Base-by-base conservation (phyloP, 169 alveolate species). In the Plasmodium coatneyi region DNA sequence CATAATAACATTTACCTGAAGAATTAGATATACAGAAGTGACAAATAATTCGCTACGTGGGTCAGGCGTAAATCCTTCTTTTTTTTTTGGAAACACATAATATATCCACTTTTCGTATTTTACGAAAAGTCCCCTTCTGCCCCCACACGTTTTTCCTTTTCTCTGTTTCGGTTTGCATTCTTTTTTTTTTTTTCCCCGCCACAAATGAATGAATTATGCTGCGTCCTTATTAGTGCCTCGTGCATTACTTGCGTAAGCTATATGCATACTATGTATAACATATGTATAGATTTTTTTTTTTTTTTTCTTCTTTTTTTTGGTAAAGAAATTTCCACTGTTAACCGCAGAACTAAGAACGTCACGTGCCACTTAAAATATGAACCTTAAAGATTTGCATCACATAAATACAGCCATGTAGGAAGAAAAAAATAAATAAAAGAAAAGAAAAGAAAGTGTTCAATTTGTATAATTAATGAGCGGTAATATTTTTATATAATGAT, bases 71-170 rank as follows among this genome's bases (percentile, higher is more conserved):
- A n/a, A 7, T 66, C 12, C 19, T 7, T 22, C 22, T 28, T 66
- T 66, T 66, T 66, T 66, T 22, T 60, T 60, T 22, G 34, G 16
- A 60, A 60, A 60, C 34, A 60, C 76, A 60, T 19, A 5, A 46
- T 60, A 16, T 25, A 60, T 19, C 76, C 12, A 60, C 34, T 60
- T 60, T 60, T 60, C 36, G 28, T 6, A 25, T 60, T 60, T 60
- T 60, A 60, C 36, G 76, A 19, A n/a, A 60, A 6, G 76, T n/a
- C 76, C 76, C 76, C 76, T 60, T 60, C 76, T 60, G 28, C 76
- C 34, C 5, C 76, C 16, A 60, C 76, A 25, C 76, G 76, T 60
- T 34, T 60, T 60, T 60, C 34, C 76, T 19, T 60, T 60, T 19
- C 34, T 60, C 76, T 25, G 28, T 60, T 60, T 60, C 76, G 28